phyloP scores from a whole-genome alignment of 2,329 filamentous ascomycete species.

The Scedosporium boydii region DNA sequence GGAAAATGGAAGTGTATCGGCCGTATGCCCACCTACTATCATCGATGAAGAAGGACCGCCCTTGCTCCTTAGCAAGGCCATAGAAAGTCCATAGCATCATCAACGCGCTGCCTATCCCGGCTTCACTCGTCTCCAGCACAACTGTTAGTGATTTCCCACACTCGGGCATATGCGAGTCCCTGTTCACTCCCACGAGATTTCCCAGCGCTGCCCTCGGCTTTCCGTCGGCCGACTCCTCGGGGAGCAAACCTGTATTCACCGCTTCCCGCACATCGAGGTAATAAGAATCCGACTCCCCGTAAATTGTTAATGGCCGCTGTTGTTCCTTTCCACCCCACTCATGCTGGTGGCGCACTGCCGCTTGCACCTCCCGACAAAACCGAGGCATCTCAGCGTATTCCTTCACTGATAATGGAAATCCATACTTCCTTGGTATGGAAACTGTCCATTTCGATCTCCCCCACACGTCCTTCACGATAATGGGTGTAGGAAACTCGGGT shows the following conservation, averaged over 20 bases:
- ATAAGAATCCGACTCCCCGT: slow-evolving; percentile 54
- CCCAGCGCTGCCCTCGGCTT: slow-evolving; percentile 23
- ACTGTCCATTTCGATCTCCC: slow-evolving; percentile 70
- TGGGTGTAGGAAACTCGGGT: slow-evolving; percentile 63
- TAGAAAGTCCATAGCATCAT: slow-evolving; percentile 80
- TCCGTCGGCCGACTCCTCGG: slow-evolving; percentile 31
- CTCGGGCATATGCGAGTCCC: slow-evolving; percentile 37
- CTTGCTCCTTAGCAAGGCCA: slow-evolving; percentile 65
- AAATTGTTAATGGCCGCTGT: slow-evolving; percentile 16
- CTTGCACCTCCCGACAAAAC: slow-evolving; percentile 56
- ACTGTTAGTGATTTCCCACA: slow-evolving; percentile 70
- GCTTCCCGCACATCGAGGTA: slow-evolving; percentile 71
- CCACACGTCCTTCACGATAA: slow-evolving; percentile 56
- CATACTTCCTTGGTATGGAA: slow-evolving; percentile 57
- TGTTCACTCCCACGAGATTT: slow-evolving; percentile 38
- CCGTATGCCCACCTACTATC: slow-evolving; percentile 80
- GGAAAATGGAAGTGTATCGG: slow-evolving; percentile 62
- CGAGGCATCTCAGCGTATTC: slow-evolving; percentile 63
- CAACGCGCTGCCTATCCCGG: slow-evolving; percentile 66
- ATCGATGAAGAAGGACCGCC: slow-evolving; percentile 72
- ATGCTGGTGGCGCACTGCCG: slow-evolving; percentile 39
- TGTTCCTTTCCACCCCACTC: neutral
- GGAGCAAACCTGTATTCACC: slow-evolving; percentile 53
- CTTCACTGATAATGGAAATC: slow-evolving; percentile 56
- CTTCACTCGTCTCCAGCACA: slow-evolving; percentile 61